Base-by-base conservation (phyloP, 768 basidiomycete genomes). In the Erythrobasidium yunnanense region DNA sequence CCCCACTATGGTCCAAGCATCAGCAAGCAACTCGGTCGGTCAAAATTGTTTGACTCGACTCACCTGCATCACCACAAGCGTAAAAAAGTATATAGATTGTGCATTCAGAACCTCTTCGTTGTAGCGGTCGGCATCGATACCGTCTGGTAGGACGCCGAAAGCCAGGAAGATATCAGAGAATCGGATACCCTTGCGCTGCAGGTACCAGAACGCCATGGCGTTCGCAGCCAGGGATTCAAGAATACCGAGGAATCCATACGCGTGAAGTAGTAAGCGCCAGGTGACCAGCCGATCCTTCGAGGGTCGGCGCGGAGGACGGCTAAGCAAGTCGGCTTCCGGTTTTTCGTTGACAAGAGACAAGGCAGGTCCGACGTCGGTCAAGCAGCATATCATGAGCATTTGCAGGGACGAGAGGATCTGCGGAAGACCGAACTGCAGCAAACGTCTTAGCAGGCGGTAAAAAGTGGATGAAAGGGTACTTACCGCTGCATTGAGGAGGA, bases 301-400 rank as follows among this genome's bases (percentile, higher is more conserved):
- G 22, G 79, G 77, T 66, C 84, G 78, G 30, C 83, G 78, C 0
- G 84, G 83, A 66, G 80, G 81, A 27, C 83, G 79, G 3, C 77
- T 73, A 29, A 85, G 75, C 2, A 85, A 76, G 45, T 82, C 84
- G 0, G 79, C 76, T 74, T 85, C 84, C n/a, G 83, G 83, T 30
- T 81, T 79, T 72, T 85, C 83, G 69, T 81, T 78, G 65, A 81
- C 81, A 65, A 85, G 74, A 27, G 81, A 79, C 6, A 85, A 77
- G 3, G 83, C 73, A 71, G 83, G 74, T 71, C 79, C 74, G 17
- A 85, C 80, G 66, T 85, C 83, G 18, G 83, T 85, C 15, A 76
- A 78, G 20, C 82, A 80, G 68, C 82, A 84, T 50, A 84, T 82
- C 13, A 63, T 51, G 27, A 49, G 8, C 2, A 35, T 20, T 25